Conservation (phyloP, 2,329 filamentous ascomycete species). For the Penicillium nordicum region DNA sequence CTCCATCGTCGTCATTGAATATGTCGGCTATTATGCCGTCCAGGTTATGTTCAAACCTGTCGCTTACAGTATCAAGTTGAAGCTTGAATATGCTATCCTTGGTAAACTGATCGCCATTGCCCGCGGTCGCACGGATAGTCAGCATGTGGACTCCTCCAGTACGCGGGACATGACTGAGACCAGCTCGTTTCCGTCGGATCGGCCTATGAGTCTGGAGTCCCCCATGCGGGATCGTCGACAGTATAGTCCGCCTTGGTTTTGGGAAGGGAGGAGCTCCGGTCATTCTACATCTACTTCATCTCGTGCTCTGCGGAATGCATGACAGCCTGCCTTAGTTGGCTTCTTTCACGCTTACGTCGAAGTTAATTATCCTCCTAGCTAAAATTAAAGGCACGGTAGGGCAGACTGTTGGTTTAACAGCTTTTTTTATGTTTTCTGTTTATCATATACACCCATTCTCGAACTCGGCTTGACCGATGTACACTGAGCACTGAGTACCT, state of each 20-base stretch:
- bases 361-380: no score
- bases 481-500: no score
- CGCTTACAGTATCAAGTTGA: conserved; percentile 43
- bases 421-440: no score
- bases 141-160: conserved; percentile 16
- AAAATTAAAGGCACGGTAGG: no score
- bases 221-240: neutral
- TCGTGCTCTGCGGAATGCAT: neutral
- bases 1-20: conserved; percentile 40
- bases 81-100: conserved; percentile 56
- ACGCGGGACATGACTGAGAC: conserved; percentile 12
- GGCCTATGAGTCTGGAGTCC: neutral
- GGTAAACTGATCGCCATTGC: conserved; percentile 40
- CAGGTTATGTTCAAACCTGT: conserved; percentile 43
- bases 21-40: conserved; percentile 38
- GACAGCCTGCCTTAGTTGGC: neutral
- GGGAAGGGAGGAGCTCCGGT: neutral
- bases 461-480: no score
- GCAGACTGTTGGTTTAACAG: no score
- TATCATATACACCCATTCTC: no score
- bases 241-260: conserved; percentile 16
- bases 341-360: no score
- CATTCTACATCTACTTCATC: neutral
- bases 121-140: conserved; percentile 6
- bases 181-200: conserved; percentile 9